Percentiles rank a stretch among this genome's conserved stretches.
Conservation (phyloP, 2,329 filamentous ascomycete genomes). For the Pochonia chlamydosporia region DNA sequence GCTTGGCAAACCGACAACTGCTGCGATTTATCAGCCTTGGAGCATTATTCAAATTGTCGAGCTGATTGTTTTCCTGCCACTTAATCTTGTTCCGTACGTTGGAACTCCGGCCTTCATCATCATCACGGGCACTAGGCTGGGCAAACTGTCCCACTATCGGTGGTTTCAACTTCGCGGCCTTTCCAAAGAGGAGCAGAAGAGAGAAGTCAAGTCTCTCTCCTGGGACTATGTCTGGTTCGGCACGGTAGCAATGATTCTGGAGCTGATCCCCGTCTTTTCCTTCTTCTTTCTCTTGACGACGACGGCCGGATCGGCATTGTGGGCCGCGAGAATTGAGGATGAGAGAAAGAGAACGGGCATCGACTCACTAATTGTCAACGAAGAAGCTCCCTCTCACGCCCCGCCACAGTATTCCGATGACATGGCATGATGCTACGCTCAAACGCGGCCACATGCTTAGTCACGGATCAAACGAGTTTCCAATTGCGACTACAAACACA, state of each 20-base stretch:
- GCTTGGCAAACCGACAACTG: conserved; percentile 73
- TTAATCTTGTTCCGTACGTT: conserved; percentile 81
- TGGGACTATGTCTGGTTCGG: conserved; percentile 96
- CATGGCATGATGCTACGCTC: conserved; percentile 4
- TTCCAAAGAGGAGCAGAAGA: conserved; percentile 66
- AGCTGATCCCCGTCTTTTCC: conserved; percentile 84
- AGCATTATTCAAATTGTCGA: conserved; percentile 87
- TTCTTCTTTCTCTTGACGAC: conserved; percentile 92
- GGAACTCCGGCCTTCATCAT: conserved; percentile 83
- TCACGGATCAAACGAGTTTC: too few species aligned
- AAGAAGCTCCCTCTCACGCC: conserved; percentile 13
- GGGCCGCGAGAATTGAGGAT: conserved; percentile 74
- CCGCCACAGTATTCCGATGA: conserved; percentile 25
- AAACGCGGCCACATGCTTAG: too few species aligned
- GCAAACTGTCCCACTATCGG: conserved; percentile 84
- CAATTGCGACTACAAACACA: too few species aligned
- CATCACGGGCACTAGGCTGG: conserved; percentile 79
- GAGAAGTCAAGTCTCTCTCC: conserved; percentile 58
- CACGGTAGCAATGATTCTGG: conserved; percentile 73
- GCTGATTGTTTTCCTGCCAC: conserved; percentile 69
- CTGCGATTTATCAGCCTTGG: conserved; percentile 80
- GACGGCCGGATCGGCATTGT: conserved; percentile 77
- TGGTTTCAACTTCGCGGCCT: conserved; percentile 80
- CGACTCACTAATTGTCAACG: conserved; percentile 8
- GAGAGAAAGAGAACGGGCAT: conserved; percentile 26